phyloP scores from a whole-genome alignment of 1,284 basidiomycete genomes.

The Cryptococcus maquisensis region DNA sequence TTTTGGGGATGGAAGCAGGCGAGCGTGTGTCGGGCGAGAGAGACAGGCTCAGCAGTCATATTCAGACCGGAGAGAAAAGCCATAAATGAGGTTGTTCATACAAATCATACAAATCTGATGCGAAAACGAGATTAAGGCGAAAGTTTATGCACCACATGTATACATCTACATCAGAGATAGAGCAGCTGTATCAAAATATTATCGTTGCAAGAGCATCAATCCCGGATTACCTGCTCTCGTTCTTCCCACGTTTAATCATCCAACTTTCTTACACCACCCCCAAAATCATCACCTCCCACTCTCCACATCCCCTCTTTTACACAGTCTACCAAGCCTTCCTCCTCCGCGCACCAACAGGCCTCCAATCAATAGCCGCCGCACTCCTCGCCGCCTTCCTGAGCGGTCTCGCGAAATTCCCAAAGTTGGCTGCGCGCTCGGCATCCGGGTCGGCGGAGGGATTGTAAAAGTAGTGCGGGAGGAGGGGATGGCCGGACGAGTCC shows the following conservation, averaged over 20 bases:
- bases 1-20: slow-evolving; percentile 9
- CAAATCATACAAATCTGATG: no score
- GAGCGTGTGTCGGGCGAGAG: slow-evolving; percentile 2
- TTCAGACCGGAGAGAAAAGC: neutral
- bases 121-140: neutral
- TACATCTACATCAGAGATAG: neutral
- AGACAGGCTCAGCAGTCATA: neutral
- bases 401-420: slow-evolving; percentile 48
- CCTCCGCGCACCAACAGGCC: slow-evolving; percentile 43
- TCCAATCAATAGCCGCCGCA: slow-evolving; percentile 49
- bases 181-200: neutral
- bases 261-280: no score
- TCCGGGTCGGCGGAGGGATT: slow-evolving; percentile 45
- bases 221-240: neutral
- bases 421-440: slow-evolving; percentile 37
- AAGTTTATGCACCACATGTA: neutral
- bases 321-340: slow-evolving; percentile 13
- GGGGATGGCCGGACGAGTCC: slow-evolving; percentile 46
- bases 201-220: neutral
- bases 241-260: no score
- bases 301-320: no score
- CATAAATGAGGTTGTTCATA: no score
- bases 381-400: slow-evolving; percentile 44
- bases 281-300: no score
- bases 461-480: slow-evolving; percentile 49